These are phyloP conservation scores for Gynostemma pentaphyllum DNA, from an alignment of 306 rosid species.

Conservation along the genomic window DNA sequence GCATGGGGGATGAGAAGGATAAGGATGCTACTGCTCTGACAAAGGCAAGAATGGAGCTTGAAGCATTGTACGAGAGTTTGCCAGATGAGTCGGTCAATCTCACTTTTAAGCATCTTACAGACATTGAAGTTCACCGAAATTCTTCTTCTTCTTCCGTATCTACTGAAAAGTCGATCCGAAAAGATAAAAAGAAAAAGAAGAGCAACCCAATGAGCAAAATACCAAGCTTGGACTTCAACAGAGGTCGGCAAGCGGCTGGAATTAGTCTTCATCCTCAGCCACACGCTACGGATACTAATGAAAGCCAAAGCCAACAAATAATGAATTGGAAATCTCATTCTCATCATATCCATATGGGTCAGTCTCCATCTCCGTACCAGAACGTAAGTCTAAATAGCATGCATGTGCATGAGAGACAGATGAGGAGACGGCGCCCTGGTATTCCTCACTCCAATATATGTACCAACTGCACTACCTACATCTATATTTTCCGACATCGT, in stretches of 20 bases:
- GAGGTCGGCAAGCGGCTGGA: slow-evolving; percentile 31
- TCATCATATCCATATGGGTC: no score
- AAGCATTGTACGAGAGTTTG: slow-evolving; percentile 61
- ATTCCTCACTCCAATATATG: slow-evolving; percentile 82
- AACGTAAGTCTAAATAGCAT: no score
- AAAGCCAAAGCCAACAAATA: neutral
- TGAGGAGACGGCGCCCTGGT: slow-evolving; percentile 46
- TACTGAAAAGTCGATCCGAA: no score
- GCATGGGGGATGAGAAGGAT: neutral
- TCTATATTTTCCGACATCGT: slow-evolving; percentile 56
- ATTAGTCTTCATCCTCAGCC: neutral
- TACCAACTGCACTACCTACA: slow-evolving; percentile 46
- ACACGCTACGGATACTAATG: neutral
- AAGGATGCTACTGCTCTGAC: slow-evolving; percentile 31
- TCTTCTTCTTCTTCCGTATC: no score
- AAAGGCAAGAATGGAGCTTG: slow-evolving; percentile 56
- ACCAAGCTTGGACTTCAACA: slow-evolving; percentile 56
- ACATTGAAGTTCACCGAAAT: slow-evolving; percentile 12
- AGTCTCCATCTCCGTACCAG: no score
- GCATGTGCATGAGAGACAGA: slow-evolving; percentile 17
- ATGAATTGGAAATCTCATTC: no score
- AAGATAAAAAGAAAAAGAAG: slow-evolving; percentile 12
- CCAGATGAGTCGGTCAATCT: slow-evolving; percentile 86
- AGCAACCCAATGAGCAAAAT: slow-evolving; percentile 17
- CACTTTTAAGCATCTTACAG: slow-evolving; percentile 65